Evolutionary conservation across 2,329 filamentous ascomycete species (phyloP).

Genomic region (Xylaria sp.): DNA sequence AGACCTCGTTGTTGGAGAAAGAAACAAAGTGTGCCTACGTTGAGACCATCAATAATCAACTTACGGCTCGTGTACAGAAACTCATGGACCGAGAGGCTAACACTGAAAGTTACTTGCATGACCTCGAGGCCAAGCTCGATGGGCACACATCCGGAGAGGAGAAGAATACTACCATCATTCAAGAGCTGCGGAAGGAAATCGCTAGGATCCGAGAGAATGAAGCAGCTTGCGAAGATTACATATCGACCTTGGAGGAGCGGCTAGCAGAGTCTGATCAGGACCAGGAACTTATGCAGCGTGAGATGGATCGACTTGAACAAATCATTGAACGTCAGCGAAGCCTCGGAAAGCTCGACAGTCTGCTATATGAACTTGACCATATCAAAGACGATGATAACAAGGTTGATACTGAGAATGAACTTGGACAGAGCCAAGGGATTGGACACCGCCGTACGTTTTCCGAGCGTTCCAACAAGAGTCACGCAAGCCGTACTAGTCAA

Average conservation of each 20-base stretch:
- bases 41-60: constrained; percentile 90
- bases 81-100: constrained; percentile 89
- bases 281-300: constrained; percentile 94
- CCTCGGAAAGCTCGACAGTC: constrained; percentile 91
- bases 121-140: constrained; percentile 90
- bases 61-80: constrained; percentile 92
- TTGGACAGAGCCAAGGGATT: constrained; percentile 54
- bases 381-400: constrained; percentile 70
- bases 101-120: constrained; percentile 92
- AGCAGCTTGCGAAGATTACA: constrained; percentile 92
- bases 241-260: constrained; percentile 94
- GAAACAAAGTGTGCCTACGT: constrained; percentile 94
- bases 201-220: constrained; percentile 89
- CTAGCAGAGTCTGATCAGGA: constrained; percentile 97
- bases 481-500: constrained; percentile 65
- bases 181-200: constrained; percentile 92
- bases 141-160: constrained; percentile 92
- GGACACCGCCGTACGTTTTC: constrained; percentile 58
- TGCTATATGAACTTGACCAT: constrained; percentile 89
- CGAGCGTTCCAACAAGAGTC: constrained; percentile 66
- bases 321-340: constrained; percentile 95
- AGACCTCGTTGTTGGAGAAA: constrained; percentile 88
- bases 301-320: constrained; percentile 93
- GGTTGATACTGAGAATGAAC: constrained; percentile 46
- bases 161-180: constrained; percentile 85